phyloP scores from a whole-genome alignment of 2,329 filamentous ascomycete genomes.

The Cytospora mali region DNA sequence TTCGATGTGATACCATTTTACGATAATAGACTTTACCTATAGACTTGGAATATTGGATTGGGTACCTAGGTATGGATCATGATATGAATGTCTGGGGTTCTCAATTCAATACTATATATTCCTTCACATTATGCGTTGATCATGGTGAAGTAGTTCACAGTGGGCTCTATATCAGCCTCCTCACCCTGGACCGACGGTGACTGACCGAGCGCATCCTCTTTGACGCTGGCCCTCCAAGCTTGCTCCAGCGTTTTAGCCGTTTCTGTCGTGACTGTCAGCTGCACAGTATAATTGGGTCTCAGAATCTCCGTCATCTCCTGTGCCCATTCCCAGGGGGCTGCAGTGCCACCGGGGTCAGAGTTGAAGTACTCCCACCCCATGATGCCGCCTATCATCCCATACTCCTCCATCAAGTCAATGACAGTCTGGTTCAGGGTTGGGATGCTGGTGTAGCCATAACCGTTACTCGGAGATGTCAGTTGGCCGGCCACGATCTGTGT shows the following conservation, averaged over 20 bases:
- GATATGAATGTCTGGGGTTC: background rate
- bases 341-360: slow-evolving; percentile 64
- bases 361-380: slow-evolving; percentile 98
- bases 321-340: slow-evolving; percentile 78
- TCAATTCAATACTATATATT: background rate
- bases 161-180: slow-evolving; percentile 11
- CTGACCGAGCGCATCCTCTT: background rate
- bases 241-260: slow-evolving; percentile 29
- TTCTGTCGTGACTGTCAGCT: slow-evolving; percentile 30
- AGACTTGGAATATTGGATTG: slow-evolving; percentile 3
- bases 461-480: slow-evolving; percentile 77
- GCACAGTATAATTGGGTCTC: slow-evolving; percentile 34
- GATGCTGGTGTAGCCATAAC: slow-evolving; percentile 54
- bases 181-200: background rate
- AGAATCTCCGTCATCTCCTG: slow-evolving; percentile 60
- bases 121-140: slow-evolving; percentile 31
- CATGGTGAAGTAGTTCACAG: slow-evolving; percentile 36
- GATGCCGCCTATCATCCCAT: slow-evolving; percentile 77
- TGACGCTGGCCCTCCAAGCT: slow-evolving; percentile 33
- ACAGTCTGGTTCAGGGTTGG: slow-evolving; percentile 51
- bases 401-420: slow-evolving; percentile 47
- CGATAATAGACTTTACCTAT: background rate
- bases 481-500: slow-evolving; percentile 78
- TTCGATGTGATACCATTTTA: slow-evolving; percentile 20
- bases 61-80: slow-evolving; percentile 3